Conservation (phyloP, 2,329 filamentous ascomycete species). For the Ophiosphaerella korrae region DNA sequence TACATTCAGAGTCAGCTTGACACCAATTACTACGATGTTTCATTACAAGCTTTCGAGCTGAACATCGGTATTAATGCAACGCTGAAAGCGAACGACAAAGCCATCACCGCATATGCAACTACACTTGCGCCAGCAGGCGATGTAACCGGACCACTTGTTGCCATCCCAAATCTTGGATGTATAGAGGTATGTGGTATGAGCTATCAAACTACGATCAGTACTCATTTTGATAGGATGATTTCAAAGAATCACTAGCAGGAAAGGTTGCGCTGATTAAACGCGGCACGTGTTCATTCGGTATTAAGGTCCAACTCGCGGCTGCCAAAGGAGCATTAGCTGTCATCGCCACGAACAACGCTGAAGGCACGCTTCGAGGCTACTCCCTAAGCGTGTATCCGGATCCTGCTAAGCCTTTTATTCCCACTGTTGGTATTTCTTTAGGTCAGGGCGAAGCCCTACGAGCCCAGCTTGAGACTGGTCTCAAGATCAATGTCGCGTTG, state of each 20-base stretch:
- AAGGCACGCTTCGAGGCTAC: slow-evolving; percentile 57
- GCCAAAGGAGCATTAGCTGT: slow-evolving; percentile 66
- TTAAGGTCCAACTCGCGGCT: slow-evolving; percentile 69
- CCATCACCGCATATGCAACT: slow-evolving; percentile 31
- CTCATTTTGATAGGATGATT: slow-evolving; percentile 57
- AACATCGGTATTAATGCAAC: slow-evolving; percentile 32
- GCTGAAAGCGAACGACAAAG: slow-evolving; percentile 36
- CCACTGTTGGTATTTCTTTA: slow-evolving; percentile 70
- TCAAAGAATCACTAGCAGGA: slow-evolving; percentile 62
- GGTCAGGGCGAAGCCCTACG: slow-evolving; percentile 63
- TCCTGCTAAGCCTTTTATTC: slow-evolving; percentile 62
- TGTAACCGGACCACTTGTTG: slow-evolving; percentile 36
- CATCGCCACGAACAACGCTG: slow-evolving; percentile 72
- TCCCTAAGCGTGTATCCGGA: slow-evolving; percentile 57
- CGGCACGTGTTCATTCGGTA: slow-evolving; percentile 72
- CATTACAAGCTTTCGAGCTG: slow-evolving; percentile 35
- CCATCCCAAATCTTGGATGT: slow-evolving; percentile 42
- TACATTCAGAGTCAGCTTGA: slow-evolving; percentile 42
- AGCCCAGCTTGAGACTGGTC: slow-evolving; percentile 56
- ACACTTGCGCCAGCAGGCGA: slow-evolving; percentile 39
- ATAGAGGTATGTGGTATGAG: slow-evolving; percentile 26
- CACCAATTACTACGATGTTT: slow-evolving; percentile 46
- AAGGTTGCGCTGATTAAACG: slow-evolving; percentile 73
- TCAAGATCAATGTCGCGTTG: slow-evolving; percentile 31
- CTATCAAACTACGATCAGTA: no score